Evolutionary conservation across 148 eudicot genomes (phyloP).

Genomic region (Chenopodium album): DNA sequence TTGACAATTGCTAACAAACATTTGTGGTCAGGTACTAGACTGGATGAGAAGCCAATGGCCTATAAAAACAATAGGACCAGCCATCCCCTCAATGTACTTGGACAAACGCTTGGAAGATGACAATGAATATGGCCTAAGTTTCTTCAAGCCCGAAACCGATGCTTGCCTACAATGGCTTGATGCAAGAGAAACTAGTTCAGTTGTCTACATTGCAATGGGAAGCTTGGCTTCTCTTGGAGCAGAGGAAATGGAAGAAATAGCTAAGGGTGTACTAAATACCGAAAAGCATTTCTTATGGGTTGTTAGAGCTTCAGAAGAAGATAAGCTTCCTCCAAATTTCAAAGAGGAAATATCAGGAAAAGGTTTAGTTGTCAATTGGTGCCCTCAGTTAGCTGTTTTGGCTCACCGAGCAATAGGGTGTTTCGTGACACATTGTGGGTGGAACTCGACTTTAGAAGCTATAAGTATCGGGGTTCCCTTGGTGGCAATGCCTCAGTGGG

Average conservation of each 20-base stretch:
- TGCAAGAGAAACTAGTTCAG: slow-evolving; percentile 32
- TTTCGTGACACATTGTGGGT: slow-evolving; percentile 56
- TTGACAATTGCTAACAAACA: background rate
- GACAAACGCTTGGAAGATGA: slow-evolving; percentile 46
- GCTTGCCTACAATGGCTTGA: slow-evolving; percentile 50
- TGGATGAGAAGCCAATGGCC: slow-evolving; percentile 42
- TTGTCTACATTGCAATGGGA: slow-evolving; percentile 60
- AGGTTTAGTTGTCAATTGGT: slow-evolving; percentile 51
- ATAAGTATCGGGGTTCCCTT: slow-evolving; percentile 49
- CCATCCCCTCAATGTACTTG: slow-evolving; percentile 45
- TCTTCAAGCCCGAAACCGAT: slow-evolving; percentile 33
- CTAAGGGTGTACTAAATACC: slow-evolving; percentile 34
- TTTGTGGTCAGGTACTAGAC: slow-evolving; percentile 37
- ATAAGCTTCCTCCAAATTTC: slow-evolving; percentile 36
- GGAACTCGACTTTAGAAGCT: slow-evolving; percentile 61
- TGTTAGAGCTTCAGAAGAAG: slow-evolving; percentile 43
- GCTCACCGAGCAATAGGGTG: slow-evolving; percentile 39
- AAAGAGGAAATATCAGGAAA: slow-evolving; percentile 22
- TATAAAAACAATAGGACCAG: slow-evolving; percentile 54
- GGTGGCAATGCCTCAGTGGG: slow-evolving; percentile 50
- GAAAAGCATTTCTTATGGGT: slow-evolving; percentile 51
- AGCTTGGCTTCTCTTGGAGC: slow-evolving; percentile 39
- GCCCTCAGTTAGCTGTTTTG: slow-evolving; percentile 42
- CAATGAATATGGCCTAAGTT: slow-evolving; percentile 47
- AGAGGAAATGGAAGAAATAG: slow-evolving; percentile 52